phyloP scores from a whole-genome alignment of 441 rosid species.

The Theobroma grandiflorum region DNA sequence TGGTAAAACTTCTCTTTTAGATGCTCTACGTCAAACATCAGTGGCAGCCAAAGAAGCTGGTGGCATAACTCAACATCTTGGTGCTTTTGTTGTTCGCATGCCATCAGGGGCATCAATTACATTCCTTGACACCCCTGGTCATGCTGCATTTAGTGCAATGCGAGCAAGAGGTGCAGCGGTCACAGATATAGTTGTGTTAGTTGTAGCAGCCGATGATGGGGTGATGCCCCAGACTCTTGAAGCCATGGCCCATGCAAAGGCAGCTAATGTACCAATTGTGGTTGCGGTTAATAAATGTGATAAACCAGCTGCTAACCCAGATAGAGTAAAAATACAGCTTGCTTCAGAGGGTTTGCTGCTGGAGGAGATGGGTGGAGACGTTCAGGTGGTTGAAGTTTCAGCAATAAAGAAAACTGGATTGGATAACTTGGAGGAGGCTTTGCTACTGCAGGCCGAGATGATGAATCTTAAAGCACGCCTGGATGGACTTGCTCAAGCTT shows the following conservation, averaged over 20 bases:
- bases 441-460: slow-evolving; percentile 91
- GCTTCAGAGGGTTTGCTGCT: slow-evolving; percentile 82
- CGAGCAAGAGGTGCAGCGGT: slow-evolving; percentile 97
- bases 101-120: slow-evolving; percentile 76
- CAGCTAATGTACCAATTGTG: slow-evolving; percentile 85
- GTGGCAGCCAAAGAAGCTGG: slow-evolving; percentile 97
- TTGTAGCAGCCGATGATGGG: slow-evolving; percentile 97
- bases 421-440: slow-evolving; percentile 85
- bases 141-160: slow-evolving; percentile 96
- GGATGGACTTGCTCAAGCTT: slow-evolving; percentile 96
- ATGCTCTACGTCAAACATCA: slow-evolving; percentile 84
- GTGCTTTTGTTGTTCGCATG: slow-evolving; percentile 93
- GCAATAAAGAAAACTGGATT: slow-evolving; percentile 79
- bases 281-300: slow-evolving; percentile 96
- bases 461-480: slow-evolving; percentile 88
- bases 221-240: slow-evolving; percentile 98
- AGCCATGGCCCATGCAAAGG: slow-evolving; percentile 88
- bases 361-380: slow-evolving; percentile 93
- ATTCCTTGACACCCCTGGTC: slow-evolving; percentile 94
- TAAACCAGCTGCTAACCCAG: slow-evolving; percentile 71
- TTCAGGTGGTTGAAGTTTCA: slow-evolving; percentile 93
- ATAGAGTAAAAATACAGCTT: slow-evolving; percentile 86
- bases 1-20: slow-evolving; percentile 92
- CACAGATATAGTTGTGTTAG: slow-evolving; percentile 90
- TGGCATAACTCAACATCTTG: slow-evolving; percentile 97